Evolutionary conservation across 2,329 filamentous ascomycete species (phyloP).

Genomic region (Chalaropsis ovoidea): DNA sequence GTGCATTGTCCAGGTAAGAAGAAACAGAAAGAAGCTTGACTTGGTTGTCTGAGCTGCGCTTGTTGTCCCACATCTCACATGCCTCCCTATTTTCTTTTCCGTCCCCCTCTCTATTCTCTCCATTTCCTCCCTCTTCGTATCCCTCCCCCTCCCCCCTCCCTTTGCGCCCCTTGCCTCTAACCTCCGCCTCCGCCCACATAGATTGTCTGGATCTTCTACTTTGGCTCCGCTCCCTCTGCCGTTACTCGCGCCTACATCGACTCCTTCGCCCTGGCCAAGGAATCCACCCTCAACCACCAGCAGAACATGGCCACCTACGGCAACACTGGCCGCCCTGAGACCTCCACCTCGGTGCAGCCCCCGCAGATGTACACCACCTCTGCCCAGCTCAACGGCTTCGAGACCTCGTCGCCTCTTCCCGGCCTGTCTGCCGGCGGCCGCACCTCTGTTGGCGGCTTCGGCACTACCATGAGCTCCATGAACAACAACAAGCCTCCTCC

Average conservation of each 20-base stretch:
- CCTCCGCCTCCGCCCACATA: conserved; percentile 33
- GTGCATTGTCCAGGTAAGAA: conserved; percentile 80
- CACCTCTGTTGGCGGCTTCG: conserved; percentile 35
- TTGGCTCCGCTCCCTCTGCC: conserved; percentile 81
- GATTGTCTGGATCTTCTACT: conserved; percentile 99
- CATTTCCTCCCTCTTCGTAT: not conserved
- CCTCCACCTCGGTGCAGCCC: conserved; percentile 63
- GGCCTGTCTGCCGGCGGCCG: conserved; percentile 48
- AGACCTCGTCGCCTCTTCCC: conserved; percentile 81
- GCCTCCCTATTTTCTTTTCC: conserved; percentile 4
- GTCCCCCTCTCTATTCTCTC: not conserved
- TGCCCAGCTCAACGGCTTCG: conserved; percentile 86
- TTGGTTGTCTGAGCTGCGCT: not conserved
- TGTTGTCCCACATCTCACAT: conserved; percentile 26
- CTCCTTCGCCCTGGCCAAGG: conserved; percentile 89
- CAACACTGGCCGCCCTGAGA: conserved; percentile 66
- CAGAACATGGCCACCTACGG: conserved; percentile 65
- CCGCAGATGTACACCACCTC: conserved; percentile 98
- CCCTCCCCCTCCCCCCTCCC: not conserved
- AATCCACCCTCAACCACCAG: conserved; percentile 57
- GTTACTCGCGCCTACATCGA: conserved; percentile 84
- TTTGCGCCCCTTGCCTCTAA: not conserved
- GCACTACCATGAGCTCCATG: conserved; percentile 26
- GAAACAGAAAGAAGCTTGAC: not conserved
- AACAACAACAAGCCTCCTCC: conserved; percentile 27